These are phyloP conservation scores for Gaultheria prostrata DNA, from an alignment of 148 eudicot genomes.

Conservation along the genomic window DNA sequence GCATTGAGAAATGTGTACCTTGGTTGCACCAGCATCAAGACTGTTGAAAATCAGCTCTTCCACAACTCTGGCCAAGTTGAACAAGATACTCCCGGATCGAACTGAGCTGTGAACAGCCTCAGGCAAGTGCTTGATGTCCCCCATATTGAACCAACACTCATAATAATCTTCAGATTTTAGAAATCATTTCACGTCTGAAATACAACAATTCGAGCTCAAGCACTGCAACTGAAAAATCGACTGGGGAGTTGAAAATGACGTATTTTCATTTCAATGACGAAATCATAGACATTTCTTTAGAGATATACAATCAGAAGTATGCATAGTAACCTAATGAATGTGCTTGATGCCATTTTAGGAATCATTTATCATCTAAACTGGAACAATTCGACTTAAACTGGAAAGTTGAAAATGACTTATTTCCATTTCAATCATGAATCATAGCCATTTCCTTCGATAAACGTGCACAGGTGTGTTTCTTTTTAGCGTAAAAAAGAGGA, in stretches of 20 bases:
- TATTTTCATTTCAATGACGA: background rate
- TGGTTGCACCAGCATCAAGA: constrained; percentile 87
- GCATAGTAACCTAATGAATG: background rate
- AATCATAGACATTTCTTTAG: background rate
- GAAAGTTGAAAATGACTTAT: too few relatives aligned
- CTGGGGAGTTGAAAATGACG: background rate
- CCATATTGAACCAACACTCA: constrained; percentile 35
- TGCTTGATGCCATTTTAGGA: too few relatives aligned
- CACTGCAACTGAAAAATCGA: background rate
- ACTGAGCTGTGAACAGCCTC: constrained; percentile 57
- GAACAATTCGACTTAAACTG: too few relatives aligned
- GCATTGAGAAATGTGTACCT: constrained; percentile 37
- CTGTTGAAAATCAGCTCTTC: constrained; percentile 95
- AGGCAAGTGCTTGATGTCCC: constrained; percentile 67
- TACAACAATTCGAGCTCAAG: background rate
- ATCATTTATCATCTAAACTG: too few relatives aligned
- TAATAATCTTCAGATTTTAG: background rate
- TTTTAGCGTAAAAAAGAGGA: background rate
- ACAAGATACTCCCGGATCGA: constrained; percentile 76
- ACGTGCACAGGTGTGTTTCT: too few relatives aligned
- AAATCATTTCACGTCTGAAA: constrained; percentile 16
- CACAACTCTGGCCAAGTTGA: constrained; percentile 66
- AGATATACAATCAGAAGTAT: background rate
- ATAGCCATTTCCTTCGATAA: too few relatives aligned
- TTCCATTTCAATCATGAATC: too few relatives aligned